A percentile compares a stretch with the other conserved stretches of the same genome.
Conservation (phyloP, 306 rosid species). For the Vigna radiata region DNA sequence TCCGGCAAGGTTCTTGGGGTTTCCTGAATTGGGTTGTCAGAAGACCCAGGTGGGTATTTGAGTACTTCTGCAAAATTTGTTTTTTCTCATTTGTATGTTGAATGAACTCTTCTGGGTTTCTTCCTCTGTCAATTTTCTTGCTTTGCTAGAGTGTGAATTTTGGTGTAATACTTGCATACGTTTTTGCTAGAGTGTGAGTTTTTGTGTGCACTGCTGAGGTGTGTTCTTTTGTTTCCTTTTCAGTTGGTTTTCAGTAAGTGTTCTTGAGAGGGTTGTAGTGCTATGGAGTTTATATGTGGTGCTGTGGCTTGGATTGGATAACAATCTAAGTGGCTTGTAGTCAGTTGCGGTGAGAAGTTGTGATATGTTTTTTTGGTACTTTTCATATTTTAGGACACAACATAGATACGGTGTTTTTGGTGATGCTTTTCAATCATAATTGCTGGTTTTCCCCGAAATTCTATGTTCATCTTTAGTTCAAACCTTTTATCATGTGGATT, state of each 20-base stretch:
- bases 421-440: background rate
- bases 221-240: slow-evolving; percentile 15
- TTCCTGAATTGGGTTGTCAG: slow-evolving; percentile 27
- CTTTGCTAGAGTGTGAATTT: slow-evolving; percentile 12
- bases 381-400: background rate
- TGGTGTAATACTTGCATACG: background rate
- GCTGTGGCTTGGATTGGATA: slow-evolving; percentile 32
- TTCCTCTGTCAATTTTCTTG: background rate
- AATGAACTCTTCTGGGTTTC: slow-evolving; percentile 28
- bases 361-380: too few species aligned
- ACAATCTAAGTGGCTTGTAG: slow-evolving; percentile 20
- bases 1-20: slow-evolving; percentile 26
- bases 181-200: background rate
- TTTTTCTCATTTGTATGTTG: background rate
- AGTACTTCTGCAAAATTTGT: slow-evolving; percentile 7
- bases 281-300: slow-evolving; percentile 31
- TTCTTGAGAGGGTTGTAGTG: slow-evolving; percentile 42
- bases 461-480: background rate
- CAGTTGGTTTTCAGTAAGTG: slow-evolving; percentile 42
- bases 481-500: background rate
- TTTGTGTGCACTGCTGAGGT: slow-evolving; percentile 38
- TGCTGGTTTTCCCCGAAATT: background rate
- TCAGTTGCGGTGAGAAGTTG: slow-evolving; percentile 15
- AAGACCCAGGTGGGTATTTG: slow-evolving; percentile 40
- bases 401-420: background rate